Conservation (phyloP, 176 grass and related monocot species). For the Phoenix roebelenii region DNA sequence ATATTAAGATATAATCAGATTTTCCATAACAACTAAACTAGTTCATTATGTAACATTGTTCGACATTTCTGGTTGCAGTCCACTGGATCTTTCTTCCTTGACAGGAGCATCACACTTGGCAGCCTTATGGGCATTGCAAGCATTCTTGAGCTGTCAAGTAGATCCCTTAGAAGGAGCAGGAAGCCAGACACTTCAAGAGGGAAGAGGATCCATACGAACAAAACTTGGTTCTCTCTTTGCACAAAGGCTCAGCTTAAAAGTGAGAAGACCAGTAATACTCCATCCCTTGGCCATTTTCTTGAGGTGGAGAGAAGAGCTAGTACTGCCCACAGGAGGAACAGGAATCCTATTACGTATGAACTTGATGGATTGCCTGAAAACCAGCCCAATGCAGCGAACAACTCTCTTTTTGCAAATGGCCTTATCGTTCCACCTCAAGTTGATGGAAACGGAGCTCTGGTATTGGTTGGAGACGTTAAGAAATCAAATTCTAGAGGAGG, state of each 20-base stretch:
- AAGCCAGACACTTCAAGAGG: neutral
- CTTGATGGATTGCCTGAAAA: neutral
- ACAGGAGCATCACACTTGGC: constrained; percentile 14
- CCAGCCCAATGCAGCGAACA: neutral
- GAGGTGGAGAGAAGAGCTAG: constrained; percentile 14
- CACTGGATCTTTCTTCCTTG: constrained; percentile 15
- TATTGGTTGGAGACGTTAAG: neutral
- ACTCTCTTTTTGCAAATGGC: constrained; percentile 10
- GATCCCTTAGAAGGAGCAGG: constrained; percentile 5
- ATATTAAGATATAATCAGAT: too few species aligned
- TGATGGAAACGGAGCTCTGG: neutral
- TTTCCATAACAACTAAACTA: too few species aligned
- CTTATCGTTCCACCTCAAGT: neutral
- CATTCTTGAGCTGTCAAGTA: constrained; percentile 16
- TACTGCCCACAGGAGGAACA: neutral
- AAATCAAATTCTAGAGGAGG: neutral
- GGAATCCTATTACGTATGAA: neutral
- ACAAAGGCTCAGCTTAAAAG: neutral
- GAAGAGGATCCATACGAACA: constrained; percentile 5
- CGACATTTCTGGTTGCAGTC: constrained; percentile 3
- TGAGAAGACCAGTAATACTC: neutral
- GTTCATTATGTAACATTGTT: neutral
- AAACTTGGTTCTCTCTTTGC: constrained; percentile 12
- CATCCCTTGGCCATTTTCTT: constrained; percentile 22
- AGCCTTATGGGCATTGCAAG: constrained; percentile 23